These are phyloP conservation scores for Bolboschoenoplectus hybrid DNA, from an alignment of 202 grass and related monocot genomes.

Conservation along the genomic window DNA sequence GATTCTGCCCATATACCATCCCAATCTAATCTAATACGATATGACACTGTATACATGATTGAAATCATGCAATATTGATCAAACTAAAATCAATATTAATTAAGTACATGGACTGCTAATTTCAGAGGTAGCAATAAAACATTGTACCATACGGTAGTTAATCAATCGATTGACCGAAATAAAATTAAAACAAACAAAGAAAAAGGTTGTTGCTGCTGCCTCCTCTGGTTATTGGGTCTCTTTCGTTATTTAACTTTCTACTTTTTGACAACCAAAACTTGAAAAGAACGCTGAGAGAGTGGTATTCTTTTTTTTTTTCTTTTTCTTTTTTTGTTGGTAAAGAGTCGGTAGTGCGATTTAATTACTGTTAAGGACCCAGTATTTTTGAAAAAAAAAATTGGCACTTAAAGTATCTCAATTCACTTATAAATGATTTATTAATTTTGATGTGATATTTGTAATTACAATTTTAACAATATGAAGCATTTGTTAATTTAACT, in stretches of 20 bases:
- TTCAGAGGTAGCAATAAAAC: background rate
- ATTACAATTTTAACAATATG: no score
- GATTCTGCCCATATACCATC: no score
- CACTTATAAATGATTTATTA: no score
- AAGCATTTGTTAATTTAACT: no score
- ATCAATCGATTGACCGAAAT: background rate
- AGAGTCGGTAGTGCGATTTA: background rate
- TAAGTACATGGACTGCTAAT: background rate
- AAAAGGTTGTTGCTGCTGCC: background rate
- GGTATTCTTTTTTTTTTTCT: background rate
- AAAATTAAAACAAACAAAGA: background rate
- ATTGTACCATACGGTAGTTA: slow-evolving; percentile 23
- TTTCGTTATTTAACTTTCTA: background rate
- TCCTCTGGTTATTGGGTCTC: background rate
- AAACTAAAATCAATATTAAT: background rate
- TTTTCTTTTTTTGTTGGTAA: background rate
- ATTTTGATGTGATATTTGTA: no score
- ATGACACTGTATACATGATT: background rate
- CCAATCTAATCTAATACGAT: background rate
- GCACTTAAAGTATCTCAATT: no score
- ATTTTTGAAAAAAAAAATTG: no score
- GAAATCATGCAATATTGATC: background rate
- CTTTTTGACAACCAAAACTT: slow-evolving; percentile 25
- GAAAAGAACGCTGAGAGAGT: slow-evolving; percentile 1
- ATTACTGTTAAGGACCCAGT: background rate